Percentiles rank a stretch among this genome's conserved stretches.
Conservation (phyloP, 2,329 filamentous ascomycete genomes). For the Trichoderma sp. region DNA sequence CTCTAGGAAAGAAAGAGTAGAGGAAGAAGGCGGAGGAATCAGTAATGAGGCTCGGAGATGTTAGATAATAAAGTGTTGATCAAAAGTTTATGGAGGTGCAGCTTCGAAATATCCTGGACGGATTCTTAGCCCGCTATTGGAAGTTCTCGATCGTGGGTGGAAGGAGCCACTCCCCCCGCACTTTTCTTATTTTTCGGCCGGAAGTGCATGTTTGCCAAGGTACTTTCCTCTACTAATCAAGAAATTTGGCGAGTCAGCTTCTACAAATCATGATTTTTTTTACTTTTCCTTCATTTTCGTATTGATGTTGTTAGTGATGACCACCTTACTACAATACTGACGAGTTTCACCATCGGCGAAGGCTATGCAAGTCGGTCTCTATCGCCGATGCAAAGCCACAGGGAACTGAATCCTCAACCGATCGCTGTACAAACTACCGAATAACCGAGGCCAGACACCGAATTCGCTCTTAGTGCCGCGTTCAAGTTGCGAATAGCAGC, state of each 20-base stretch:
- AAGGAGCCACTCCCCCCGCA: background rate
- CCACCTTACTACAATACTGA: background rate
- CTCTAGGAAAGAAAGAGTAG: background rate
- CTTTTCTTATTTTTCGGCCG: background rate
- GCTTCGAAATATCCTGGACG: background rate
- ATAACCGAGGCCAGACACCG: constrained; percentile 2
- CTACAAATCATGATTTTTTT: background rate
- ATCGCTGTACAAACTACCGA: constrained; percentile 2
- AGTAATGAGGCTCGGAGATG: background rate
- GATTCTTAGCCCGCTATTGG: background rate
- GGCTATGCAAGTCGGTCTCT: background rate
- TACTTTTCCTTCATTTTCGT: background rate
- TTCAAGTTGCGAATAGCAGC: background rate
- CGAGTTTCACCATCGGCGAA: background rate
- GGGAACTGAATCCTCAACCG: background rate
- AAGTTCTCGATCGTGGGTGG: background rate
- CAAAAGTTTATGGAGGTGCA: background rate
- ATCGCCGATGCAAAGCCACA: background rate
- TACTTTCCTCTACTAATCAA: background rate
- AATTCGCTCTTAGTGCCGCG: background rate
- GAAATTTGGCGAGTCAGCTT: background rate
- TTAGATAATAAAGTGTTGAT: background rate
- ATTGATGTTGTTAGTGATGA: background rate
- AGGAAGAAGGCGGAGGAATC: background rate
- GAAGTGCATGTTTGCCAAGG: background rate